Base-by-base conservation (phyloP, 1,139 yeast genomes). In the Hemisphaericaspora subhashii region DNA sequence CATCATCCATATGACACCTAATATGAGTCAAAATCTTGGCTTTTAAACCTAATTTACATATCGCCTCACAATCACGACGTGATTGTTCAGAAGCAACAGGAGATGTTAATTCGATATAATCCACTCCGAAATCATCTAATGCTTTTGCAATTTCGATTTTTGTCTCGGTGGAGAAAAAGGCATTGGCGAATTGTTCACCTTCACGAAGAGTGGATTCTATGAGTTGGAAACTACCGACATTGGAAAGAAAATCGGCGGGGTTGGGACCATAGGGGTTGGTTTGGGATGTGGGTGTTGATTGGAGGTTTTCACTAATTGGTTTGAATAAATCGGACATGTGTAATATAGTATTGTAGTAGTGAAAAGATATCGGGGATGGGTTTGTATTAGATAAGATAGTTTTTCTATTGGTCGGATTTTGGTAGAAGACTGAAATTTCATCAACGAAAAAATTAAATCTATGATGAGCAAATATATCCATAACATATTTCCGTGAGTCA, bases 171-270 rank as follows among this genome's bases (percentile, higher is more conserved):
- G 69, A 65, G 62, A 76, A 77, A 47, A 77, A 77, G 4, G 82
- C 74, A 52, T 77, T 77, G 52, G 82, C 81, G 50, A 77, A 77
- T 57, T 77, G 82, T 54, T 77, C 82, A 48, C 82, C 82, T 58
- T 77, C 82, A 64, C 82, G 68, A 38, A 77, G 63, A 4, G 82
- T 77, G 35, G 78, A 70, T 53, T 77, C 82, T 46, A 77, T 77
- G 38, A 77, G 55, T 57, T 77, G 71, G 54, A 77, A 77, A 51
- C 65, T 66, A 41, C 68, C 62, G 24, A 77, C 82, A 45, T 77
- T 77, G 32, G 81, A 75, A 40, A 77, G 62, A 50, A 58, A 76
- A 56, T 77, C 81, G 25, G 77, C 68, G n/a, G 82, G 81, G 51
- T 77, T 74, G 36, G 81, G 80, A 5, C 81, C 81, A 50, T 77